Evolutionary conservation across 2,329 filamentous ascomycete genomes (phyloP).

Genomic region (Clarireedia hainanense): DNA sequence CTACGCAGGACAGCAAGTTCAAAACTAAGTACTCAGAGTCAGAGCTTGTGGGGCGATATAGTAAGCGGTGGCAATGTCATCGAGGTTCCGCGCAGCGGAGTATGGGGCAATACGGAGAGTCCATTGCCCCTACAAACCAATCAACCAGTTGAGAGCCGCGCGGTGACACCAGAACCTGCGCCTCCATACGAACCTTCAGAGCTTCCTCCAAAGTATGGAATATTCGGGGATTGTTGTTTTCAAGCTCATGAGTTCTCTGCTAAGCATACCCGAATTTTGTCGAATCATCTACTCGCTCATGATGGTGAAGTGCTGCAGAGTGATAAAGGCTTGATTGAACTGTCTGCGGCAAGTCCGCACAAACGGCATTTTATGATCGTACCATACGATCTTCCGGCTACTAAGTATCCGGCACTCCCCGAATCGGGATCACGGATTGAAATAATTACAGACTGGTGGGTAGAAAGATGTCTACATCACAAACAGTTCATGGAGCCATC

Average conservation of each 20-base stretch:
- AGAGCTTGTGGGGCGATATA: conserved; percentile 88
- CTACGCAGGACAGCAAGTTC: conserved; percentile 80
- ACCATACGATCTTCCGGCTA: conserved; percentile 34
- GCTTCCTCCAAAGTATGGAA: conserved; percentile 23
- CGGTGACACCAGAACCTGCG: not conserved
- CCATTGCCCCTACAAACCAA: not conserved
- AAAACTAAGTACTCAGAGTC: conserved; percentile 70
- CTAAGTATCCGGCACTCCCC: conserved; percentile 26
- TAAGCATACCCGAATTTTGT: conserved; percentile 32
- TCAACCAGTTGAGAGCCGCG: not conserved
- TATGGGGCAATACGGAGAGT: conserved; percentile 20
- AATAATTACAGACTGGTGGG: conserved; percentile 81
- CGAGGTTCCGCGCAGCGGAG: conserved; percentile 24
- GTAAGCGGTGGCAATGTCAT: conserved; percentile 40
- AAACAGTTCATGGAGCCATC: conserved; percentile 63
- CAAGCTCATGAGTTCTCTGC: conserved; percentile 36
- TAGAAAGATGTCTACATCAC: conserved; percentile 78
- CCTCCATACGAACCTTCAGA: conserved; percentile 13
- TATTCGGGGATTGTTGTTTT: conserved; percentile 36
- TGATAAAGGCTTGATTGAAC: conserved; percentile 14
- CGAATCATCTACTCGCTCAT: conserved; percentile 30
- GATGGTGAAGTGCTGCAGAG: conserved; percentile 26
- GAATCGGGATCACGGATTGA: conserved; percentile 33
- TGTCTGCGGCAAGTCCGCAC: conserved; percentile 1
- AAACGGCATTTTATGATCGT: conserved; percentile 32